Conservation (phyloP, 2,329 filamentous ascomycete species). For the Pseudocercospora macadamiae region DNA sequence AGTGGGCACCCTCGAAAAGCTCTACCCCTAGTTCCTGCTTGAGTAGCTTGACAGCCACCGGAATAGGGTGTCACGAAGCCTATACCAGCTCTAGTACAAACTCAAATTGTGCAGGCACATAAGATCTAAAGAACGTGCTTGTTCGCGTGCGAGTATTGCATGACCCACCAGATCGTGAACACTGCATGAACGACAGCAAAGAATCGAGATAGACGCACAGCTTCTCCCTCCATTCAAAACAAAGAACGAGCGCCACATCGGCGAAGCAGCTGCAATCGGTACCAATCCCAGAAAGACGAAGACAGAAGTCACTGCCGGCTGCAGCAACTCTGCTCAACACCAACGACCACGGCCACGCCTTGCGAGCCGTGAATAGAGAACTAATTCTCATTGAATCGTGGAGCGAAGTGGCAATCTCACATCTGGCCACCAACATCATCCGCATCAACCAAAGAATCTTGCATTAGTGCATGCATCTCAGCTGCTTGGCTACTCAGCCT, state of each 20-base stretch:
- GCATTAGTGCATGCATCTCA: too few relatives aligned
- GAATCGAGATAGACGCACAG: neutral
- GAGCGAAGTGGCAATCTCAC: too few relatives aligned
- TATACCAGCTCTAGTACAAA: neutral
- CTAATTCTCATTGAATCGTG: too few relatives aligned
- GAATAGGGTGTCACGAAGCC: neutral
- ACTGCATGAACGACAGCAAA: neutral
- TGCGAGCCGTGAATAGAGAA: too few relatives aligned
- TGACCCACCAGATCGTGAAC: neutral
- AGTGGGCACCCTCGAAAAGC: too few relatives aligned
- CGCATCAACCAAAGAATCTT: too few relatives aligned
- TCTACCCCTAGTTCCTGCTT: neutral
- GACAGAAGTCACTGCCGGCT: too few relatives aligned
- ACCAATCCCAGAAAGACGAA: too few relatives aligned
- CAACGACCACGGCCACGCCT: too few relatives aligned
- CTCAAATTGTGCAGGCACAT: constrained; percentile 1
- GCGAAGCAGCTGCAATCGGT: neutral
- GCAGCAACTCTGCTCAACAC: too few relatives aligned
- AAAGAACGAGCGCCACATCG: neutral
- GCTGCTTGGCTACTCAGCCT: neutral
- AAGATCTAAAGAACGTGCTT: neutral
- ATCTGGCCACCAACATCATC: too few relatives aligned
- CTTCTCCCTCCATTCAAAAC: neutral
- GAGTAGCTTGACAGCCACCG: neutral
- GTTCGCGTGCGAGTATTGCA: neutral